phyloP scores from a whole-genome alignment of 23 red algal species.

The Agarophyton chilense region DNA sequence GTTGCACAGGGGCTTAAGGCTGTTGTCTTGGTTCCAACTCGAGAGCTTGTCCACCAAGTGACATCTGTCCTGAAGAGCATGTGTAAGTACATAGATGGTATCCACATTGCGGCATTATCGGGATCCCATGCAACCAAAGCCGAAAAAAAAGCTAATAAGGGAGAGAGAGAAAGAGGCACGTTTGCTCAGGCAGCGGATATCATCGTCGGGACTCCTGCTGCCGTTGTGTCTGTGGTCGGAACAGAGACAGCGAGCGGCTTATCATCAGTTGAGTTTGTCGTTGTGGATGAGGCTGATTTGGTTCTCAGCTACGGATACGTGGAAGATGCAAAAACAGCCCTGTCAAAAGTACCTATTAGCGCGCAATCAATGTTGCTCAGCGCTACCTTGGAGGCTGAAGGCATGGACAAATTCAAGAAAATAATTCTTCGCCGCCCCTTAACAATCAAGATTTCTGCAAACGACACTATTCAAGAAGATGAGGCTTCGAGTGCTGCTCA shows the following conservation, averaged over 20 bases:
- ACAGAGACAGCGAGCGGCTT: background rate
- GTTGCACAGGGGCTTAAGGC: slow-evolving; percentile 25
- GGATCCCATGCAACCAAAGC: background rate
- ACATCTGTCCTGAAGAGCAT: slow-evolving; percentile 53
- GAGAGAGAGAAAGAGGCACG: background rate
- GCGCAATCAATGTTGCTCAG: slow-evolving; percentile 94
- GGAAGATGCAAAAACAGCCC: slow-evolving; percentile 49
- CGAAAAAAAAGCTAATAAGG: slow-evolving; percentile 1
- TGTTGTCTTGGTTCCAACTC: slow-evolving; percentile 92
- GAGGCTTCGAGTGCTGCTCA: slow-evolving; percentile 43
- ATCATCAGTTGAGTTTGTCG: slow-evolving; percentile 65
- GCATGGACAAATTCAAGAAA: slow-evolving; percentile 71
- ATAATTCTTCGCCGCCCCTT: slow-evolving; percentile 78
- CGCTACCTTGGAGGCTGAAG: slow-evolving; percentile 90
- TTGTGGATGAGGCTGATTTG: slow-evolving; percentile 99
- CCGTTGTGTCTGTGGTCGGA: slow-evolving; percentile 6
- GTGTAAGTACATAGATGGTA: slow-evolving; percentile 62
- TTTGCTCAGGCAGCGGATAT: slow-evolving; percentile 62
- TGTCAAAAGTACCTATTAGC: slow-evolving; percentile 63
- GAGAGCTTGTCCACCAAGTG: slow-evolving; percentile 94
- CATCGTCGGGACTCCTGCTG: slow-evolving; percentile 87
- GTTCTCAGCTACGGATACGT: slow-evolving; percentile 91
- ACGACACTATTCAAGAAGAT: slow-evolving; percentile 23
- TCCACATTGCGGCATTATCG: slow-evolving; percentile 45
- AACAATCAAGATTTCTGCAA: slow-evolving; percentile 69